Evolutionary conservation across 352 stramenopile species (phyloP).

Genomic region (Phytophthora pini): DNA sequence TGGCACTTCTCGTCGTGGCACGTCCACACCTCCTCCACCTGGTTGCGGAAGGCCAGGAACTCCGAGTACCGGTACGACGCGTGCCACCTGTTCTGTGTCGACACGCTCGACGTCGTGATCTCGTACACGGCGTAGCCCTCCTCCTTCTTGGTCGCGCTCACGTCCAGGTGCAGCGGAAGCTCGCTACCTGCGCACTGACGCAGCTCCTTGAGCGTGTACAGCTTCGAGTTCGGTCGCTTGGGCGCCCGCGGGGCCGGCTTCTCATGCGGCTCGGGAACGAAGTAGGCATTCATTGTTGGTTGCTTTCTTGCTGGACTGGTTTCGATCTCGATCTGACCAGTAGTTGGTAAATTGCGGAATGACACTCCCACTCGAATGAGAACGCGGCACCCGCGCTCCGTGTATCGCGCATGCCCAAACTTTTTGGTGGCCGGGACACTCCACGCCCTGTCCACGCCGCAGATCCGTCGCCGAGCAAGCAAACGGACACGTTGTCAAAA

Average conservation of each 20-base stretch:
- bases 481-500: constrained; percentile 10
- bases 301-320: constrained; percentile 8
- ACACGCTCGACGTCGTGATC: constrained; percentile 55
- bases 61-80: constrained; percentile 71
- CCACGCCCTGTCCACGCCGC: background rate
- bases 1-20: constrained; percentile 64
- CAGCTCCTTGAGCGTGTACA: constrained; percentile 57
- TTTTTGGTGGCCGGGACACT: constrained; percentile 27
- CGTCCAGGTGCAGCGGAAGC: constrained; percentile 58
- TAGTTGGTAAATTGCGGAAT: constrained; percentile 38
- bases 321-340: constrained; percentile 15
- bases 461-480: constrained; percentile 29
- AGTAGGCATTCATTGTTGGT: constrained; percentile 33
- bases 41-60: constrained; percentile 66
- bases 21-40: constrained; percentile 63
- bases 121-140: constrained; percentile 67
- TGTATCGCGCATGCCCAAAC: constrained; percentile 17
- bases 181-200: constrained; percentile 45
- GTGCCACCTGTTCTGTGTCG: constrained; percentile 56
- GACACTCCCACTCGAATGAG: constrained; percentile 1
- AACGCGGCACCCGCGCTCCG: background rate
- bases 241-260: constrained; percentile 9
- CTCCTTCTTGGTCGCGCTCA: constrained; percentile 49
- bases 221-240: constrained; percentile 43
- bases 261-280: constrained; percentile 28